Evolutionary conservation across 805 yeast species (phyloP).

Genomic region (Candida hungchunana): DNA sequence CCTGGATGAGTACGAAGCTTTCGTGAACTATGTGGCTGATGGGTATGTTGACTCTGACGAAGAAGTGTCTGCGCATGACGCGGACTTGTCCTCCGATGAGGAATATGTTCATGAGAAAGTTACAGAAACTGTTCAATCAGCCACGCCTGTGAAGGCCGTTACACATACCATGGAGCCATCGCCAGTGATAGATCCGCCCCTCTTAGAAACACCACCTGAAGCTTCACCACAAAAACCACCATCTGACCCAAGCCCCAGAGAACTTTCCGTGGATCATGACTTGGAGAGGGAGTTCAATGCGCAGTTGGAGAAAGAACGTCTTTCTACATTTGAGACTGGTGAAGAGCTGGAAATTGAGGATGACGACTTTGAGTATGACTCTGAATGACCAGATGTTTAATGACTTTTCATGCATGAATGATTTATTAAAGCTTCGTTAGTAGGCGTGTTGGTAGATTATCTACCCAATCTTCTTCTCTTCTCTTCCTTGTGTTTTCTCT

Average conservation of each 20-base stretch:
- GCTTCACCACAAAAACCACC: neutral
- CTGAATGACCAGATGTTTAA: constrained; percentile 18
- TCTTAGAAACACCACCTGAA: too few relatives aligned
- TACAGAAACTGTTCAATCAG: neutral
- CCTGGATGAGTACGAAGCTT: constrained; percentile 24
- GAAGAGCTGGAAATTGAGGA: constrained; percentile 27
- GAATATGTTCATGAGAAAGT: constrained; percentile 1
- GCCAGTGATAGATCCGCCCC: too few relatives aligned
- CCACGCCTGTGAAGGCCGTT: too few relatives aligned
- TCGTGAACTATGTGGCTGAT: constrained; percentile 19
- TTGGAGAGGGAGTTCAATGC: constrained; percentile 14
- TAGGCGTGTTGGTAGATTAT: neutral
- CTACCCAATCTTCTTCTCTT: constrained; percentile 40
- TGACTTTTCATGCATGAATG: neutral
- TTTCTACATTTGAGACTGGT: neutral
- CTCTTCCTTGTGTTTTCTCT: constrained; percentile 43
- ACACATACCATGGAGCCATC: too few relatives aligned
- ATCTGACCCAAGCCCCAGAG: constrained; percentile 3
- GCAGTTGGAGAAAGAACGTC: constrained; percentile 13
- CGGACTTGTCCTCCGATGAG: constrained; percentile 32
- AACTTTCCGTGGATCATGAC: constrained; percentile 15
- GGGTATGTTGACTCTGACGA: constrained; percentile 1
- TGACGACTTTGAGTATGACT: constrained; percentile 39
- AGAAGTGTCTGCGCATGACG: constrained; percentile 12
- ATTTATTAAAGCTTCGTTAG: neutral